Evolutionary conservation across 306 rosid genomes (phyloP).

Genomic region (Urtica urens): DNA sequence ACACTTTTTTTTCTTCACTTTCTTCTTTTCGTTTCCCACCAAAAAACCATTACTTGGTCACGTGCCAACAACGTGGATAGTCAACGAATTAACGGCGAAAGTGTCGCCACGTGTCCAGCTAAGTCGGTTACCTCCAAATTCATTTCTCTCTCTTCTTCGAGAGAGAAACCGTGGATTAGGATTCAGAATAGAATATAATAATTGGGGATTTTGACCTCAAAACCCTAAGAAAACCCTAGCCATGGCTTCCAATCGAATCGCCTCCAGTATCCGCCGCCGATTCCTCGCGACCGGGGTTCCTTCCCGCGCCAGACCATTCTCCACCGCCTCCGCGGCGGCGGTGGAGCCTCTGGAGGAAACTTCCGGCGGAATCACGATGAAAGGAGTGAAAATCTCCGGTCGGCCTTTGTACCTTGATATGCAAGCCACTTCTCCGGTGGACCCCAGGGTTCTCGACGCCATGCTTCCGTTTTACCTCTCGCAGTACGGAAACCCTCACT

Average conservation of each 20-base stretch:
- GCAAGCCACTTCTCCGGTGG: slow-evolving; percentile 84
- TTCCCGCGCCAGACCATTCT: slow-evolving; percentile 14
- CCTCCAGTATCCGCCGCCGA: slow-evolving; percentile 39
- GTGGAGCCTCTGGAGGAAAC: slow-evolving; percentile 17
- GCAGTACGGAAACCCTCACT: slow-evolving; percentile 81
- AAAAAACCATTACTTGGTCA: not conserved
- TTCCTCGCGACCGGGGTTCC: no score
- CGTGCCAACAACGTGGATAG: not conserved
- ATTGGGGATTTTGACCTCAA: not conserved
- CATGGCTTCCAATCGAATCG: slow-evolving; percentile 54
- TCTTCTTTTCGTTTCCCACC: not conserved
- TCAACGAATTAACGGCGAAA: not conserved
- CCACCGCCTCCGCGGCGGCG: slow-evolving; percentile 28
- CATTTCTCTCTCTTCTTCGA: not conserved
- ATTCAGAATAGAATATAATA: no score
- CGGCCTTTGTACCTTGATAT: slow-evolving; percentile 79
- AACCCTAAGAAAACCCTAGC: not conserved
- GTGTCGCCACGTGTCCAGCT: slow-evolving; percentile 21
- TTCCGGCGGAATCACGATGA: slow-evolving; percentile 45
- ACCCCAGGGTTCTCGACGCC: slow-evolving; percentile 90
- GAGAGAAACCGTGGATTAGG: slow-evolving; percentile 2
- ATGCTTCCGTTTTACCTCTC: slow-evolving; percentile 66
- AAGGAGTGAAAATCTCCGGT: slow-evolving; percentile 67
- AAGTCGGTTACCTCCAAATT: slow-evolving; percentile 13
- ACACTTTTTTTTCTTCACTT: not conserved